phyloP scores from a whole-genome alignment of 805 yeast genomes.

The Lachancea meyersii region DNA sequence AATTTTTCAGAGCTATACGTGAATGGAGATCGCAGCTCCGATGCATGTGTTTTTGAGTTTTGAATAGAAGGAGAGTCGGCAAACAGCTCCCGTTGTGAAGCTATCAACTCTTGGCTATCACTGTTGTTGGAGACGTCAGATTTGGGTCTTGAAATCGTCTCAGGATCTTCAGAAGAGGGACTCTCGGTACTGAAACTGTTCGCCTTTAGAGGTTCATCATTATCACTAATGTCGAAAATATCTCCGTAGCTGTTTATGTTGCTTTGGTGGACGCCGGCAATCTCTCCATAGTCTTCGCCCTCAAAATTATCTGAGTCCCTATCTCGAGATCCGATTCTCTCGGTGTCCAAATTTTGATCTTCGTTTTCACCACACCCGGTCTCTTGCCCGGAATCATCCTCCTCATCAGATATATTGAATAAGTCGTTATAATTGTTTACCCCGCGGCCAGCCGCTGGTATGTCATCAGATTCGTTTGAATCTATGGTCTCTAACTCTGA shows the following conservation, averaged over 20 bases:
- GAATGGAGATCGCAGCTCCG: slow-evolving; percentile 3
- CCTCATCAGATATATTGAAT: slow-evolving; percentile 20
- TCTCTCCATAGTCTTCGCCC: background rate
- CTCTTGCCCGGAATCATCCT: slow-evolving; percentile 11
- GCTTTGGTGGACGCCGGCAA: background rate
- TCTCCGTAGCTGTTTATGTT: slow-evolving; percentile 10
- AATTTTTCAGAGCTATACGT: background rate
- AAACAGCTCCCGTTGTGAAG: background rate
- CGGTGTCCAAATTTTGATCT: background rate
- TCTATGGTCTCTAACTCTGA: background rate
- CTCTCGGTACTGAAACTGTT: background rate
- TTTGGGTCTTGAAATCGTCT: background rate
- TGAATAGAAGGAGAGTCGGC: background rate
- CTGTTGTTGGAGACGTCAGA: background rate
- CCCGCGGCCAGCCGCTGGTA: background rate
- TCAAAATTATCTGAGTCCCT: background rate
- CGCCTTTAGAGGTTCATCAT: background rate
- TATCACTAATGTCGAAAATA: slow-evolving; percentile 12
- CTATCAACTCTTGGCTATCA: background rate
- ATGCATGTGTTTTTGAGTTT: background rate
- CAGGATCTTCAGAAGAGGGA: background rate
- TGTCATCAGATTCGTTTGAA: slow-evolving; percentile 2
- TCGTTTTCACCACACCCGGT: background rate
- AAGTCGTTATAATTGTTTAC: slow-evolving; percentile 16
- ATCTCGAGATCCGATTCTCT: background rate